Base-by-base conservation (phyloP, 495 filamentous ascomycete species). In the Aspergillus kassunensis region DNA sequence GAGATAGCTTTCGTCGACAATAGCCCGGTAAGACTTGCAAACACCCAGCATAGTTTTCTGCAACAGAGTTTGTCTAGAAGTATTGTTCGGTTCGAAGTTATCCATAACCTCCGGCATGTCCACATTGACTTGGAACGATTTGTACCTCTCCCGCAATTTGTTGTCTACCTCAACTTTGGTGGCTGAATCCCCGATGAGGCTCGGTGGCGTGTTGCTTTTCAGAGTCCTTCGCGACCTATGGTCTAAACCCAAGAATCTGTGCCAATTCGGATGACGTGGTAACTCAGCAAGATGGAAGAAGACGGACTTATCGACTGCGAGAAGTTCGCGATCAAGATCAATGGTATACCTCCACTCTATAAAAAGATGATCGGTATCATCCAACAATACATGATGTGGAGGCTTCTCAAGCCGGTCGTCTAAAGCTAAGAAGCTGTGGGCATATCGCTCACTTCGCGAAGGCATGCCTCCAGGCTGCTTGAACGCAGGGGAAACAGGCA, bases 301-400 rank as follows among this genome's bases (percentile, higher is more conserved):
- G 9, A 47, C 40, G 12, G 49, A 19, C 6, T 48, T 9, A 25
- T 62, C 53, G 19, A 62, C 42, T 15, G 18, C 33, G 1, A 63
- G 20, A 30, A 63, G 30, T 29, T 59, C 60, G 5, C 45, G 53
- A 31, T 63, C 60, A 15, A 63, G 50, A 46, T 63, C 60, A 20
- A 63, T 16, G 12, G 49, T 59, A 36, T 63, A 63, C 1, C 29
- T 53, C 46, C 44, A 59, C 42, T 63, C 56, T 10, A 50, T 49
- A 25, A 29, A 30, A 7, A 29, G 24, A 2, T 11, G 6, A 3
- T 25, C 20, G 24, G 18, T 21, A 7, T 33, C 39, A 11, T 30
- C 18, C 3, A 43, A 10, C 27, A 57, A 1, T 9, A 48, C 36
- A 10, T 50, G 47, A 11, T 46, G 15, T 18, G 60, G 60, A 7